Evolutionary conservation across 2,329 filamentous ascomycete genomes (phyloP).

Genomic region (Aspergillus thermomutatus): DNA sequence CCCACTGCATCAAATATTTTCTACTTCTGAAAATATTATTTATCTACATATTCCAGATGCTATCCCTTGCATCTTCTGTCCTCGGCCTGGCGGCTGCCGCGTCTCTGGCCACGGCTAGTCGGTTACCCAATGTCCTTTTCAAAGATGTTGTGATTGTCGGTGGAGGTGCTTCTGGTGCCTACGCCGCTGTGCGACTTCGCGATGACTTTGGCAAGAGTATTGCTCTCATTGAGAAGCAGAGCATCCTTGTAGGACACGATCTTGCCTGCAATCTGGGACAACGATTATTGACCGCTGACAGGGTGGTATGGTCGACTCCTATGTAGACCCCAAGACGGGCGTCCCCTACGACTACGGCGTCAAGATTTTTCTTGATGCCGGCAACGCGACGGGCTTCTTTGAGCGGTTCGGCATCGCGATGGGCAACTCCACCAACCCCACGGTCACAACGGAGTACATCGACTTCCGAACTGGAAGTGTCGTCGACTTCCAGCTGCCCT

Average conservation of each 20-base stretch:
- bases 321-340: constrained; percentile 15
- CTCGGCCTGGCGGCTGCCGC: constrained; percentile 1
- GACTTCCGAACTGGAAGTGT: constrained; percentile 15
- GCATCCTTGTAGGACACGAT: constrained; percentile 17
- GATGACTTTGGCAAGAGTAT: constrained; percentile 20
- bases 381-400: constrained; percentile 17
- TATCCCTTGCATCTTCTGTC: background rate
- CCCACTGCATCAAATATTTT: no score
- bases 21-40: no score
- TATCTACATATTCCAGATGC: background rate
- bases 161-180: constrained; percentile 22
- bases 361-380: constrained; percentile 14
- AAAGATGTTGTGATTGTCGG: constrained; percentile 22
- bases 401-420: constrained; percentile 16
- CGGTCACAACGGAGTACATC: constrained; percentile 10
- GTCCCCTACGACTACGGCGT: constrained; percentile 18
- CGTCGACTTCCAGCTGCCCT: constrained; percentile 6
- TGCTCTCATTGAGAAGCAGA: constrained; percentile 19
- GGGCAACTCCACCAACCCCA: background rate
- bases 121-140: constrained; percentile 7
- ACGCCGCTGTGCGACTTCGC: constrained; percentile 22
- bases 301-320: constrained; percentile 22
- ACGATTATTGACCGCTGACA: background rate
- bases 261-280: no score
- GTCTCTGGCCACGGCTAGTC: constrained; percentile 4